Conservation (phyloP, 495 filamentous ascomycete species). For the Podospora anserina region DNA sequence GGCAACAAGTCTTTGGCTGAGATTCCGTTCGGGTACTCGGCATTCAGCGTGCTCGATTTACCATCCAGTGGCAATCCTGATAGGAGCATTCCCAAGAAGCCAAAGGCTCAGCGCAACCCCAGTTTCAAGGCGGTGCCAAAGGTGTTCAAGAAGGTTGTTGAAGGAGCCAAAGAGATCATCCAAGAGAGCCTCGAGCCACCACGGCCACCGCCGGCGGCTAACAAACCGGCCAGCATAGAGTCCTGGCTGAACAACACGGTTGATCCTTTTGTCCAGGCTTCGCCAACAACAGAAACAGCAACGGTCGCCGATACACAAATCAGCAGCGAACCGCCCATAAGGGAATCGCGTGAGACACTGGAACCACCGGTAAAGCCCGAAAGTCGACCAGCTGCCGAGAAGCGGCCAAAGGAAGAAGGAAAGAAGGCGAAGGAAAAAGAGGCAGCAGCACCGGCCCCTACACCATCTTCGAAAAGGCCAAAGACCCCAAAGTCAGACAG, state of each 20-base stretch:
- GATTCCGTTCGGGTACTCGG: constrained; percentile 54
- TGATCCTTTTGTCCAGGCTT: constrained; percentile 53
- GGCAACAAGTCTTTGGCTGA: constrained; percentile 49
- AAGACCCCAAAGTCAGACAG: background rate
- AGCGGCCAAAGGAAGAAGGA: constrained; percentile 4
- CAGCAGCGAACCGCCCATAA: background rate
- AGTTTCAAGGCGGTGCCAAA: constrained; percentile 53
- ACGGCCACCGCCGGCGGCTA: constrained; percentile 35
- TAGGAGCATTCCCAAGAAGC: constrained; percentile 37
- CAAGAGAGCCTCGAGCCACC: constrained; percentile 52
- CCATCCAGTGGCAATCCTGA: constrained; percentile 43
- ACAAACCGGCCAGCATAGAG: constrained; percentile 62
- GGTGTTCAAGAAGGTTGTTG: constrained; percentile 54
- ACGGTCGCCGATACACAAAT: background rate
- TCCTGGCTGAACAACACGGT: constrained; percentile 68
- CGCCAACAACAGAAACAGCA: constrained; percentile 26
- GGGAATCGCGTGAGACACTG: background rate
- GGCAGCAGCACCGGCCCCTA: background rate
- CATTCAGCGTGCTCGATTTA: constrained; percentile 56
- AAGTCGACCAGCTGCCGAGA: constrained; percentile 5
- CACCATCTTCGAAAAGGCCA: background rate
- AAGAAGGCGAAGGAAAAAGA: constrained; percentile 1
- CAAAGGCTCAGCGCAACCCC: constrained; percentile 41
- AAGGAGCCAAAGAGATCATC: constrained; percentile 53
- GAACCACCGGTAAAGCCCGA: constrained; percentile 4